Base-by-base conservation (phyloP, 2,329 filamentous ascomycete species). In the Aureobasidium sp. region DNA sequence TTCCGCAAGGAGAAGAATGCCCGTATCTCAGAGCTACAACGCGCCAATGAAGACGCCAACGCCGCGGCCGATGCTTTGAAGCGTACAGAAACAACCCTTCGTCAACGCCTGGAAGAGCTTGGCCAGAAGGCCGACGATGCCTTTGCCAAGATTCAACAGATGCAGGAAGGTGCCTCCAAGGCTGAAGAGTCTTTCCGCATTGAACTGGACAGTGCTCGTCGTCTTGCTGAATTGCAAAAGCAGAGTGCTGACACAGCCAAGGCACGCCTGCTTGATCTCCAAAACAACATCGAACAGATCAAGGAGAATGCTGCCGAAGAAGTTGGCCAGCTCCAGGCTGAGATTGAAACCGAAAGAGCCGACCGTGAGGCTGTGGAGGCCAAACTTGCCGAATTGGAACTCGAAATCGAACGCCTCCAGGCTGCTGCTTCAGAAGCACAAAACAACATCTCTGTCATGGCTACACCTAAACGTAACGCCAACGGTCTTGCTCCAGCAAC, bases 1-100 rank as follows among this genome's bases (percentile, higher is more conserved):
- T 91, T 87, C 70, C 83, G 93, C 58, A 97, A 95, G 66, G 93
- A 98, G 66, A 97, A 96, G 76, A 88, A 88, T 58, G 85, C 89
- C 1, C 86, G 88, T 34, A 88, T 97, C 61, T 81, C 90, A 7
- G 88, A 94, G 63, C 80, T 98, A 24, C 88, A 96, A 69, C 86
- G 90, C 50, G 81, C 86, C 56, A 87, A 91, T 60, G 91, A 97
- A 61, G 93, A 98, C 60, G 82, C 86, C 39, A 84, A 79, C 58
- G 84, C 86, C 17, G 85, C 80, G 27, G 79, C 90, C 49, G 89
- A 95, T 53, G 79, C 85, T 8, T 73, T 95, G 19, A 85, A 86
- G 64, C 84, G 87, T 34, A 87, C 83, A 34, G 90, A 96, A 65
- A 82, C 87, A 56, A 80, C 86, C 24, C 79, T 96, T 29, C 86